Base-by-base conservation (phyloP, 2,329 filamentous ascomycete genomes). In the Herpotrichia juniperi region DNA sequence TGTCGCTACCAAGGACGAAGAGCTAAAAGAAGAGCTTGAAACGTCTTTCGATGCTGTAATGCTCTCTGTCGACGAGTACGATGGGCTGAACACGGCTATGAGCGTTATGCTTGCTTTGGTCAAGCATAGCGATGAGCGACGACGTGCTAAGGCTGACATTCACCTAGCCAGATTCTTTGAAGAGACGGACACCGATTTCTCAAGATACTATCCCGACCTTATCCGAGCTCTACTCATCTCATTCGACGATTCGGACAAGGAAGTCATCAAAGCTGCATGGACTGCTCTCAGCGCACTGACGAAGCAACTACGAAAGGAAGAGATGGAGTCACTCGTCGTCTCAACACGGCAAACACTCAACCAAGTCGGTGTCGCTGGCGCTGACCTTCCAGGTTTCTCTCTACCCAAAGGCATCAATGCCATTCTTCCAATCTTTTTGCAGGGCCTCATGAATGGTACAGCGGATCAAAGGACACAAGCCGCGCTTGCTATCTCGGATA, bases 371-470 rank as follows among this genome's bases (percentile, higher is more conserved):
- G 90, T 96, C 39, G 79, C 92, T 35, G 94, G 94, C 24, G 83
- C 87, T 34, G 88, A 93, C 66, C 81, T 99, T 42, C 86, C 92
- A 32, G 96, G 94, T 30, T 99, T 99, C 78, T 81, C 80, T 30
- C 79, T 97, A 50, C 94, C 93, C 1, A 99, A 97, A 83, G 96
- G 96, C 56, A 96, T 99, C 81, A 96, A 92, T 68, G 93, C 94
- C 57, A 88, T 99, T 59, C 78, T 99, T 55, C 94, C 96, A 2
- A 97, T 99, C 61, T 97, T 99, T 83, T 76, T 97, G 69, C 96
- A 99, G 72, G 94, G 94, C 76, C 82, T 99, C 61, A 96, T 99
- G 88, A 97, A 99, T 67, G 96, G 94, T 51, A 93, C 89, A 31
- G 81, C 90, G 14, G 94, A 99, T 4, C 94, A 99, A 78, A 85